A percentile compares a stretch with the other conserved stretches of the same genome.
phyloP scores from a whole-genome alignment of 164 flowering plant genomes.

The Kalanchoe fedtschenkoi region DNA sequence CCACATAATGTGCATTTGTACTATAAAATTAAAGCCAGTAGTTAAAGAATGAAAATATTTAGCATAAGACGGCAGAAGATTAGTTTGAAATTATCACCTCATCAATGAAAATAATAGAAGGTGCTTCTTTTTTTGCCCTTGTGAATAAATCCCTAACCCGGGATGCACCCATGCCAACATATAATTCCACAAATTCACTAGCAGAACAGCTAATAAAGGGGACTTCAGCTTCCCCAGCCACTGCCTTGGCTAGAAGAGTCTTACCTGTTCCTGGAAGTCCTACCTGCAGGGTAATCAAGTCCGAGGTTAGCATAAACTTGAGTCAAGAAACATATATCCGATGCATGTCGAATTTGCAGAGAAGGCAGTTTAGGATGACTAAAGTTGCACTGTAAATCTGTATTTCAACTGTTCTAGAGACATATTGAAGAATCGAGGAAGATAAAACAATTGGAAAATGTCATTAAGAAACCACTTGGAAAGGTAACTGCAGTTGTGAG shows the following conservation, averaged over 20 bases:
- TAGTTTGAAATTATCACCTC: slow-evolving; percentile 43
- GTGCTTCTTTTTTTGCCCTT: slow-evolving; percentile 93
- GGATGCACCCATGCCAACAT: slow-evolving; percentile 99
- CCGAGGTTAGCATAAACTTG: background rate
- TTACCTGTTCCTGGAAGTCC: slow-evolving; percentile 99
- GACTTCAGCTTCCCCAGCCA: slow-evolving; percentile 98
- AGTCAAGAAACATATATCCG: background rate
- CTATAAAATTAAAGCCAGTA: background rate
- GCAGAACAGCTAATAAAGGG: slow-evolving; percentile 98
- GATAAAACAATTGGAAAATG: background rate
- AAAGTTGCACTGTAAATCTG: background rate
- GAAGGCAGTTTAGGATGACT: background rate
- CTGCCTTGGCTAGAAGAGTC: slow-evolving; percentile 96
- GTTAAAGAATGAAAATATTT: background rate
- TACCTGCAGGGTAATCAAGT: slow-evolving; percentile 48
- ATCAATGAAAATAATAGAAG: slow-evolving; percentile 93
- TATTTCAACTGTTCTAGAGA: background rate
- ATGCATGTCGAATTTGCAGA: background rate
- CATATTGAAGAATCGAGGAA: background rate
- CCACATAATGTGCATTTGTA: background rate
- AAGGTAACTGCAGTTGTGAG: background rate
- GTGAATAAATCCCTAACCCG: slow-evolving; percentile 96
- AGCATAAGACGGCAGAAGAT: background rate
- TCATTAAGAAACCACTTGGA: background rate
- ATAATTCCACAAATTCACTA: slow-evolving; percentile 93